Base-by-base conservation (phyloP, 2,329 filamentous ascomycete genomes). In the Magnaporthales sp. region DNA sequence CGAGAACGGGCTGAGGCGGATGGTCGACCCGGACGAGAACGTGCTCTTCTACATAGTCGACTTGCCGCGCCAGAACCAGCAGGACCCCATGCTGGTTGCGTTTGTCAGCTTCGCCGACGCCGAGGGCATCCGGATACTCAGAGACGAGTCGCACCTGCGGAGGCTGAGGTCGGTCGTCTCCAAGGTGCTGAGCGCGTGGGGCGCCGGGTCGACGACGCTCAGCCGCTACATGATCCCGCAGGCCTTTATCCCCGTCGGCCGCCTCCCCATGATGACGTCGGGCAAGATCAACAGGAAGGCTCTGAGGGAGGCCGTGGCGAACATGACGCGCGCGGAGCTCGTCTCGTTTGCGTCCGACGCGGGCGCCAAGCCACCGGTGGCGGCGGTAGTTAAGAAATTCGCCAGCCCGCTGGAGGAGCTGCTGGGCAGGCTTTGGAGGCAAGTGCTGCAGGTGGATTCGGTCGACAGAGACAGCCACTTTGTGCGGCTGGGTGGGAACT, bases 401-500 rank as follows among this genome's bases (percentile, higher is more conserved):
- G 30, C 30, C 30, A 9, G 30, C 9, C 30, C 27, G 7, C 11
- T 38, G 7, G 58, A 27, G 1, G 66, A 65, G 62, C 58, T 67
- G 31, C 54, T 64, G 19, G 64, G 67, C 19, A 54, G 27, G 22
- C 29, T 60, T 56, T 64, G 68, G 68, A 63, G 67, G 62, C 26
- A 15, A 5, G 61, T 19, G 54, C 27, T 66, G 65, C 24, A 61
- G 58, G 29, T 67, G 15, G 24, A 68, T 11, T 69, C 68, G 62
- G 66, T 67, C 11, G 66, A 64, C 15, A 66, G 70, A 13, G 66
- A 72, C 15, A 64, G 31, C 11, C 63, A 74, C 66, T 79, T 80
- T 68, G 75, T 77, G 65, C 69, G 71, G 2, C 70, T 79, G 0
- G 77, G 77, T 8, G 78, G 77, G 29, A 76, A 78, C 68, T 79